phyloP scores from a whole-genome alignment of 768 basidiomycete species.

The Tricholoma terreum region DNA sequence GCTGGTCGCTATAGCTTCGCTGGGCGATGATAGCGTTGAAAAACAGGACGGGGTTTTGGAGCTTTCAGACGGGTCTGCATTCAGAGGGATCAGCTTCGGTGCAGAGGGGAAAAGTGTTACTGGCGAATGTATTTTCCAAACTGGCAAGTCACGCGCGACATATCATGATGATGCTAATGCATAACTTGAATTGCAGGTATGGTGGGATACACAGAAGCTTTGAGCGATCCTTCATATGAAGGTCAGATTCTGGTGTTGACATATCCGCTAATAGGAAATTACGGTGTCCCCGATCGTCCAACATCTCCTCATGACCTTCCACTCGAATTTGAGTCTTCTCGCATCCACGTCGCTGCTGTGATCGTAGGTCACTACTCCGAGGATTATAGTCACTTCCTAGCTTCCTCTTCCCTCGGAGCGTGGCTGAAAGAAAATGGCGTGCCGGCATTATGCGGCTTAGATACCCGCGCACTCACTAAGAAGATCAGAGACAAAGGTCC shows the following conservation, averaged over 20 bases:
- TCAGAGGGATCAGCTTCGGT: constrained; percentile 90
- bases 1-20: constrained; percentile 33
- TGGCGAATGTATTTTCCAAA: constrained; percentile 99
- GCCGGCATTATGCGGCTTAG: constrained; percentile 93
- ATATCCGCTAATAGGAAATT: constrained; percentile 96
- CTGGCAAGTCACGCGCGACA: constrained; percentile 55
- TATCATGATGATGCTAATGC: constrained; percentile 1
- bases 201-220: constrained; percentile 98
- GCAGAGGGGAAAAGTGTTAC: constrained; percentile 87
- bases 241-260: constrained; percentile 97
- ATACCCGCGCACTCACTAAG: constrained; percentile 96
- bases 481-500: constrained; percentile 92
- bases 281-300: constrained; percentile 85
- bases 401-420: constrained; percentile 76
- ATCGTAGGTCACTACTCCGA: constrained; percentile 93
- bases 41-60: constrained; percentile 72
- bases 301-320: constrained; percentile 54
- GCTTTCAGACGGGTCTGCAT: constrained; percentile 85
- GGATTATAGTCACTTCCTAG: constrained; percentile 93
- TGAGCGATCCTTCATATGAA: constrained; percentile 98
- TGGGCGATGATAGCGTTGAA: constrained; percentile 26
- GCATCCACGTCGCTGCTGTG: constrained; percentile 90
- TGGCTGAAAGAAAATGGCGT: constrained; percentile 96
- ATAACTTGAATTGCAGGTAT: constrained; percentile 60
- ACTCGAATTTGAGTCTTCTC: constrained; percentile 86